phyloP scores from a whole-genome alignment of 1,139 yeast species.

The Candida sanyaensis region DNA sequence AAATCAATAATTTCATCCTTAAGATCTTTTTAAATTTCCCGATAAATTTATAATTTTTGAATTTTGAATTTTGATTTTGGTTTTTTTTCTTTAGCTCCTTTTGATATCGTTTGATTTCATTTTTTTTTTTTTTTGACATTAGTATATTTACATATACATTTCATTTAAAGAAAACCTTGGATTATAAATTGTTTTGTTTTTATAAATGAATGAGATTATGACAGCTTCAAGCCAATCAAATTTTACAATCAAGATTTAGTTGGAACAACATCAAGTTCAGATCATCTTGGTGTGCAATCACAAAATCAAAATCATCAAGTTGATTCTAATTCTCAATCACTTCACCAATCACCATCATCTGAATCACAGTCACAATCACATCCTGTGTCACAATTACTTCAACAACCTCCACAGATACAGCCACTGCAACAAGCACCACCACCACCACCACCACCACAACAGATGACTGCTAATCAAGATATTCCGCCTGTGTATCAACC shows the following conservation, averaged over 20 bases:
- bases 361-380: conserved; percentile 10
- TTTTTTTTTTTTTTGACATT: not conserved
- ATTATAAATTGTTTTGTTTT: too few relatives aligned
- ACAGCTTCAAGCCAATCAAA: conserved; percentile 15
- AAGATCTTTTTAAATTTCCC: not conserved
- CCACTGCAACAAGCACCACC: conserved; percentile 1
- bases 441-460: conserved; percentile 4
- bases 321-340: not conserved
- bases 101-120: not conserved
- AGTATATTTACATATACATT: not conserved
- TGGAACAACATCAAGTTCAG: conserved; percentile 13
- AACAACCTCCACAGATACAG: conserved; percentile 1
- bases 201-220: conserved; percentile 16
- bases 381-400: not conserved
- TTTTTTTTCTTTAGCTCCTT: too few relatives aligned
- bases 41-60: not conserved
- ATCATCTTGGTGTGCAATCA: conserved; percentile 10
- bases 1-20: not conserved
- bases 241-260: conserved; percentile 16
- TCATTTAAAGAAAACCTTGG: not conserved
- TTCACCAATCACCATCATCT: not conserved
- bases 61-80: not conserved
- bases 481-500: conserved; percentile 7
- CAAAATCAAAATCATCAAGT: conserved; percentile 8
- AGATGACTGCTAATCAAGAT: not conserved